Conservation (phyloP, 371 early-diverging fungal genomes). For the Phascolomyces articulosus region DNA sequence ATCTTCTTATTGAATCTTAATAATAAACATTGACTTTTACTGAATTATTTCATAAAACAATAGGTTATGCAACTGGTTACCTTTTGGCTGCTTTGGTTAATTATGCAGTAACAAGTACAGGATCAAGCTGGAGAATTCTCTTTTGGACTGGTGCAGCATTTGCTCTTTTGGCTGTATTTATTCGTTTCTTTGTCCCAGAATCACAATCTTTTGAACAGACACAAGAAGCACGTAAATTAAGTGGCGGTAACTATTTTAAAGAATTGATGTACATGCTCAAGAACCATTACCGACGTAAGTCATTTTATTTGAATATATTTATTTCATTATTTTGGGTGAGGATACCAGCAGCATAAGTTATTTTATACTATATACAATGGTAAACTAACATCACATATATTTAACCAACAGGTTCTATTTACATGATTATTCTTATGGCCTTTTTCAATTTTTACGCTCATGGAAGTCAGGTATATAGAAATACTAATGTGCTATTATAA, state of each 20-base stretch:
- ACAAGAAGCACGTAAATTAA: slow-evolving; percentile 32
- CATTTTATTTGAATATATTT: not conserved
- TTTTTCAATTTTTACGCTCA: slow-evolving; percentile 71
- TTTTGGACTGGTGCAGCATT: slow-evolving; percentile 71
- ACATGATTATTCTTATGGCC: slow-evolving; percentile 62
- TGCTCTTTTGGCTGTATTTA: slow-evolving; percentile 55
- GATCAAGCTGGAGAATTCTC: slow-evolving; percentile 66
- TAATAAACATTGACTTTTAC: too few species aligned
- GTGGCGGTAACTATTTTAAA: slow-evolving; percentile 18
- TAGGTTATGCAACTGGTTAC: slow-evolving; percentile 64
- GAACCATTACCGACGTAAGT: slow-evolving; percentile 3
- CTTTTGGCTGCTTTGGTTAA: slow-evolving; percentile 60
- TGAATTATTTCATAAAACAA: too few species aligned
- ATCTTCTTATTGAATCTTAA: too few species aligned
- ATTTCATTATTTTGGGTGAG: too few species aligned
- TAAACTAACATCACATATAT: too few species aligned
- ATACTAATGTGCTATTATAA: too few species aligned
- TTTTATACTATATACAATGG: too few species aligned
- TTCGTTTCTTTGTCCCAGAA: slow-evolving; percentile 69
- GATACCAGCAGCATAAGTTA: too few species aligned
- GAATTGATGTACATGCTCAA: slow-evolving; percentile 4
- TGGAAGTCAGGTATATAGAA: slow-evolving; percentile 59
- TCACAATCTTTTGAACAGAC: slow-evolving; percentile 52
- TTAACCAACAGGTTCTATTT: slow-evolving; percentile 27
- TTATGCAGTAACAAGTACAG: slow-evolving; percentile 44